Evolutionary conservation across 495 filamentous ascomycete genomes (phyloP).

Genomic region (Daldinia loculata): DNA sequence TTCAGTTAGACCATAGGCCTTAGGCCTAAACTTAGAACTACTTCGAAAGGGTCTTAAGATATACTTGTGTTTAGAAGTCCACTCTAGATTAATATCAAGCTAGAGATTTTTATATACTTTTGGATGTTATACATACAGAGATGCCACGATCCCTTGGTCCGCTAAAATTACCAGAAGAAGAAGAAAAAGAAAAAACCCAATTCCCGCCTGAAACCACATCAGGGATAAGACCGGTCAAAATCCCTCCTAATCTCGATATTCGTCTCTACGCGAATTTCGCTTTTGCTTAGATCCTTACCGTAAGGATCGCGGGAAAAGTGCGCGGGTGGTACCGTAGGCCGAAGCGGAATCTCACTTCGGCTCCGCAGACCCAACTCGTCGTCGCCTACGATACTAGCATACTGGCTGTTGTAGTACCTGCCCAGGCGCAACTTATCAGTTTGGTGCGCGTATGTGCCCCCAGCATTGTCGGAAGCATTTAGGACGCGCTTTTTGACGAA

Average conservation of each 20-base stretch:
- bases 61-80: no score
- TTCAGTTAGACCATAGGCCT: no score
- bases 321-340: background rate
- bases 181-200: background rate
- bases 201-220: background rate
- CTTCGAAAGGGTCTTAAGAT: no score
- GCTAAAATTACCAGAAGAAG: background rate
- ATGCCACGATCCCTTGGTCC: background rate
- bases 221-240: slow-evolving; percentile 7
- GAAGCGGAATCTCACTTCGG: background rate
- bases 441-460: background rate
- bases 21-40: no score
- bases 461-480: background rate
- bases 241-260: slow-evolving; percentile 11
- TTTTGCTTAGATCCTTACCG: background rate
- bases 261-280: slow-evolving; percentile 10
- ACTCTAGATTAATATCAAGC: no score
- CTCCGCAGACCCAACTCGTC: background rate
- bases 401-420: background rate
- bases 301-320: background rate
- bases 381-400: background rate
- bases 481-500: background rate
- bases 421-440: background rate
- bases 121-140: no score
- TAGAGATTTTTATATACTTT: no score